Conservation (phyloP, 306 rosid species). For the Vicia sativa region DNA sequence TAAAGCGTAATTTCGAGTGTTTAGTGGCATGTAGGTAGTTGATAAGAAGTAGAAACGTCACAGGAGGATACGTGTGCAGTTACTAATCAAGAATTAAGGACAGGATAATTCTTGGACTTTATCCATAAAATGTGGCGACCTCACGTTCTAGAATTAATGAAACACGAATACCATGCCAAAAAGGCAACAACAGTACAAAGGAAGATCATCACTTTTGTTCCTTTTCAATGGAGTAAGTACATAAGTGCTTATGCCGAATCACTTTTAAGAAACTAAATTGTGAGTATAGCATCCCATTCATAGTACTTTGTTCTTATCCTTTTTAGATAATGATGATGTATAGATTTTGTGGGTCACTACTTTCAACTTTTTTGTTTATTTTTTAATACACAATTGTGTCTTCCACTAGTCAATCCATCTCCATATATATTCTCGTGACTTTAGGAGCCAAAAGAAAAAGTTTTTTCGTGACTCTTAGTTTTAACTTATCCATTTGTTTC, state of each 20-base stretch:
- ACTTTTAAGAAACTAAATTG: conserved; percentile 16
- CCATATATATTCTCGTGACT: conserved; percentile 41
- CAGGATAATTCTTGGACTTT: conserved; percentile 22
- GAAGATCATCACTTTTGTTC: conserved; percentile 1
- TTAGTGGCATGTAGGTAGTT: no score
- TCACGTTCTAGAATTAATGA: conserved; percentile 19
- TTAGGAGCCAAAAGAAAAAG: conserved; percentile 12
- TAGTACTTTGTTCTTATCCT: conserved; percentile 31
- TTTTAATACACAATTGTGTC: background rate
- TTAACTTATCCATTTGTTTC: background rate
- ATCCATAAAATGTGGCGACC: conserved; percentile 31
- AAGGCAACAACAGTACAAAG: background rate
- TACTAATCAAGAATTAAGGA: conserved; percentile 20
- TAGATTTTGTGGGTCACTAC: conserved; percentile 7
- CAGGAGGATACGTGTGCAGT: conserved; percentile 10
- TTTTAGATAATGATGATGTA: background rate
- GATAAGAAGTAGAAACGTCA: background rate
- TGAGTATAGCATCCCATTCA: conserved; percentile 23
- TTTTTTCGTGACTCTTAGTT: conserved; percentile 24
- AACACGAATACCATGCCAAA: conserved; percentile 22
- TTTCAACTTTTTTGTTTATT: conserved; percentile 16
- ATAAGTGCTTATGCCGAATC: conserved; percentile 14
- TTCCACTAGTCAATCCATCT: conserved; percentile 4
- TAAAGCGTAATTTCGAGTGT: no score
- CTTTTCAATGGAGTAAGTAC: no score